phyloP scores from a whole-genome alignment of 495 filamentous ascomycete genomes.

The Daldinia grandis region DNA sequence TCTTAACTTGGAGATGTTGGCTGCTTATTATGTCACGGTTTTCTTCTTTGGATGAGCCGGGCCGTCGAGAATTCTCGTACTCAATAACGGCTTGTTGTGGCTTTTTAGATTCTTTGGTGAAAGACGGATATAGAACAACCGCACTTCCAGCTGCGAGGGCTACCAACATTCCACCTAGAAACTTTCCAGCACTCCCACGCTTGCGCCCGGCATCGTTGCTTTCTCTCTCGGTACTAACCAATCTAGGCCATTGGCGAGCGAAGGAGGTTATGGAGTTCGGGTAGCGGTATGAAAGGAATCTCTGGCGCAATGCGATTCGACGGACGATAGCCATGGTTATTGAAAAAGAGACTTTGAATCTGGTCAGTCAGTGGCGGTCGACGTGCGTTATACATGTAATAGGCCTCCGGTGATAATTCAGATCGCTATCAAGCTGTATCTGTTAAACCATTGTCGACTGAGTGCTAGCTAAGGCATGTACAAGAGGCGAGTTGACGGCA shows the following conservation, averaged over 20 bases:
- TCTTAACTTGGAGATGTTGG: slow-evolving; percentile 85
- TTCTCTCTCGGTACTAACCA: slow-evolving; percentile 30
- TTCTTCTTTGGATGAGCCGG: slow-evolving; percentile 67
- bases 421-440: neutral
- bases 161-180: slow-evolving; percentile 33
- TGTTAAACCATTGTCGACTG: neutral
- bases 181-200: slow-evolving; percentile 21
- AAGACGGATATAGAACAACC: slow-evolving; percentile 33
- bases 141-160: slow-evolving; percentile 33
- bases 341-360: neutral
- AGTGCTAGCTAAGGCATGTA: neutral
- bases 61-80: slow-evolving; percentile 67
- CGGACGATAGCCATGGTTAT: slow-evolving; percentile 37
- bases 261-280: neutral
- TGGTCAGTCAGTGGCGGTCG: neutral
- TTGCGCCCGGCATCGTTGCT: neutral
- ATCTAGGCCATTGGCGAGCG: slow-evolving; percentile 48
- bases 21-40: slow-evolving; percentile 75
- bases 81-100: slow-evolving; percentile 56
- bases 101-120: slow-evolving; percentile 30
- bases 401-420: neutral
- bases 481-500: neutral
- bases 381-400: neutral
- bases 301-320: slow-evolving; percentile 39
- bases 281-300: slow-evolving; percentile 31